Conservation (phyloP, 495 filamentous ascomycete genomes). For the Schizothecium vesticola region DNA sequence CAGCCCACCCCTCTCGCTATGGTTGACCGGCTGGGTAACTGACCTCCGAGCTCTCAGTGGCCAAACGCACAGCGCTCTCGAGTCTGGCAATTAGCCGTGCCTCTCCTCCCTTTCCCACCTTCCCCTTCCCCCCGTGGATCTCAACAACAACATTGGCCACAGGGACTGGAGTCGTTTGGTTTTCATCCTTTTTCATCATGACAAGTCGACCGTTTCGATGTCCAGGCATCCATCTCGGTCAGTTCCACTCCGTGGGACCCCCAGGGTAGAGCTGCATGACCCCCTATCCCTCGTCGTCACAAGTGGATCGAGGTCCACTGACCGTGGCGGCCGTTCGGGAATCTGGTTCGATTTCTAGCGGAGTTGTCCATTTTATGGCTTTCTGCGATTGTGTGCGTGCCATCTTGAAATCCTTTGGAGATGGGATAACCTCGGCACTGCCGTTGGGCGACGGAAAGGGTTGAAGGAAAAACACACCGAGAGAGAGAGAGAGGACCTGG, state of each 20-base stretch:
- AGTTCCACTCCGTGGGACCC: neutral
- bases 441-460: neutral
- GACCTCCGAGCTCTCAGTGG: neutral
- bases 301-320: neutral
- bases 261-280: neutral
- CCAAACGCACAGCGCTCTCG: neutral
- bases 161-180: neutral
- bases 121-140: neutral
- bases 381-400: neutral
- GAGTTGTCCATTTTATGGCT: neutral
- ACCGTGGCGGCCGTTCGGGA: neutral
- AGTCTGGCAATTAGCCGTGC: neutral
- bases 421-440: neutral
- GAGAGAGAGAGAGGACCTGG: neutral
- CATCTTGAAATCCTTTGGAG: neutral
- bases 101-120: neutral
- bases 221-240: neutral
- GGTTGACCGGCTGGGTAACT: neutral
- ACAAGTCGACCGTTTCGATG: neutral
- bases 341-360: neutral
- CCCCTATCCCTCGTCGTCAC: neutral
- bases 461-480: neutral
- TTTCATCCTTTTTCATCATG: neutral
- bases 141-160: neutral
- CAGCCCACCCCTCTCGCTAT: neutral